Conservation (phyloP, 2,329 filamentous ascomycete genomes). For the Paramyrothecium roridum region DNA sequence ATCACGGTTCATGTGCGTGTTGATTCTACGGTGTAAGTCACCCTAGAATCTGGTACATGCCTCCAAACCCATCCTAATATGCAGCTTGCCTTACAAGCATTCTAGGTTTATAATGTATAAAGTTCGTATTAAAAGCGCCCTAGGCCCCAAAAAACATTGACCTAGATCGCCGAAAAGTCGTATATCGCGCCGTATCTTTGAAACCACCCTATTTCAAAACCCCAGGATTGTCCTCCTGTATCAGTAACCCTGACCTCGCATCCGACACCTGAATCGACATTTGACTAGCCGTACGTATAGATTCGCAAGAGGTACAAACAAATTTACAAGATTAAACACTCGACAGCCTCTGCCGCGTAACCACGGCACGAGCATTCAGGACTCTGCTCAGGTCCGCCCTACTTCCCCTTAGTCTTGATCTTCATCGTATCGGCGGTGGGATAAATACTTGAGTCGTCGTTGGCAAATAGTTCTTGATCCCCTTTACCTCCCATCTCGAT, state of each 20-base stretch:
- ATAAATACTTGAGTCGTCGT: slow-evolving; percentile 55
- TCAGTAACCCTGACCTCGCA: neutral
- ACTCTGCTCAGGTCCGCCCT: neutral
- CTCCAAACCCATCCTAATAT: too few species aligned
- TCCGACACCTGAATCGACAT: neutral
- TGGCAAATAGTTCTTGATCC: slow-evolving; percentile 72
- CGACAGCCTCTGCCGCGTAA: too few species aligned
- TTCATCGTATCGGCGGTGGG: slow-evolving; percentile 28
- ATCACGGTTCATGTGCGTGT: neutral
- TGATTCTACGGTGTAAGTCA: too few species aligned
- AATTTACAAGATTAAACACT: neutral
- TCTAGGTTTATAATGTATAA: too few species aligned
- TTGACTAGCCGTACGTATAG: neutral
- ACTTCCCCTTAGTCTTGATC: slow-evolving; percentile 17
- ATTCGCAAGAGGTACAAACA: neutral
- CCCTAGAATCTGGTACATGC: too few species aligned
- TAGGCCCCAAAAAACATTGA: neutral
- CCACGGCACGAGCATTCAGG: too few species aligned
- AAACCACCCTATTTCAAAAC: neutral
- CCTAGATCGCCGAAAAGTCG: too few species aligned
- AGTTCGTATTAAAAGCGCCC: neutral
- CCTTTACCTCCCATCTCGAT: slow-evolving; percentile 82
- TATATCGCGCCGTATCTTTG: neutral
- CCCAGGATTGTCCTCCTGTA: neutral
- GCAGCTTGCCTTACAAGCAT: too few species aligned